Conservation (phyloP, 345 rosid genomes). For the Populus davidiana region DNA sequence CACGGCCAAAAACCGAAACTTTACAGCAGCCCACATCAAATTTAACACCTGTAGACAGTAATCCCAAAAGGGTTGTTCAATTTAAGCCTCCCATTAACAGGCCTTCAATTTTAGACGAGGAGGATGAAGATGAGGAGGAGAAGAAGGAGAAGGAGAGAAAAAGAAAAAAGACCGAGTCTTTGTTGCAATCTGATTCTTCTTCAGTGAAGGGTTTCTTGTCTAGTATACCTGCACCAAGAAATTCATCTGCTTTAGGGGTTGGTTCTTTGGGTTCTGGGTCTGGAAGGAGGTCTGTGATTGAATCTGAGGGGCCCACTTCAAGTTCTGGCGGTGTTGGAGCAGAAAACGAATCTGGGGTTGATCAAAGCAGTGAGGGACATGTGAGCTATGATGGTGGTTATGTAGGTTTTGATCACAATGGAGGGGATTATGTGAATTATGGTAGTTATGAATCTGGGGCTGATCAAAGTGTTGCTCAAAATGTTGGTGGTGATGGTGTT, state of each 20-base stretch:
- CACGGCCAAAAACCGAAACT: constrained; percentile 43
- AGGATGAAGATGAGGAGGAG: constrained; percentile 13
- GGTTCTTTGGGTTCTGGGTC: constrained; percentile 47
- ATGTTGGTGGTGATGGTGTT: constrained; percentile 6
- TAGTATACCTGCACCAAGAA: constrained; percentile 69
- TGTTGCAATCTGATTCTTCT: constrained; percentile 19
- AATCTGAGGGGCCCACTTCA: constrained; percentile 38
- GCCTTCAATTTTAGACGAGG: not conserved
- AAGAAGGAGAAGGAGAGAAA: constrained; percentile 41
- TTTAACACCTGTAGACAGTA: constrained; percentile 5
- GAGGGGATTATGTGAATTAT: constrained; percentile 1
- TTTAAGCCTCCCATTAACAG: constrained; percentile 50
- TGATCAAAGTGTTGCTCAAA: constrained; percentile 4
- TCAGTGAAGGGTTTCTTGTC: constrained; percentile 72
- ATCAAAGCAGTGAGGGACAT: constrained; percentile 6
- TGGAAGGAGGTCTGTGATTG: constrained; percentile 65
- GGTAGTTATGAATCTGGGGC: constrained; percentile 15
- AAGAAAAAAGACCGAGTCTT: constrained; percentile 37
- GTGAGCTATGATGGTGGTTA: not conserved
- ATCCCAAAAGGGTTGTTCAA: constrained; percentile 62
- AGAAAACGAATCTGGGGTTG: constrained; percentile 7
- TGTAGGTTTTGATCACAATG: not conserved
- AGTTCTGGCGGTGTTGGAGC: constrained; percentile 5
- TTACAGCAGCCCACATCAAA: constrained; percentile 3
- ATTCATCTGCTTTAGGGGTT: constrained; percentile 61